Base-by-base conservation (phyloP, 495 filamentous ascomycete species). In the Aspergillus haitiensis region DNA sequence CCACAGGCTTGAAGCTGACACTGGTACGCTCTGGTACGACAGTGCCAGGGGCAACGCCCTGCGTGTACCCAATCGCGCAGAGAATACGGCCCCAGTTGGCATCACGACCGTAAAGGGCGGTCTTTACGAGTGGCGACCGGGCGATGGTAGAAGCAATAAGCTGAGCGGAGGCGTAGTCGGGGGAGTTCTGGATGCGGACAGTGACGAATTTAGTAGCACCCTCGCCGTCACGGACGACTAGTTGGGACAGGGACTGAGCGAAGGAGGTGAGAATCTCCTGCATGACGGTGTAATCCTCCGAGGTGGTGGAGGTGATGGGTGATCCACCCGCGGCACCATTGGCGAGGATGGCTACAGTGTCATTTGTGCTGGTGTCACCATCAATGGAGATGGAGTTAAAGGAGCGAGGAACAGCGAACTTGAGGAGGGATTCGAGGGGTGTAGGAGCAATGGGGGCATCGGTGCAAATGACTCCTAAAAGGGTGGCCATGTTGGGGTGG, bases 331-430 rank as follows among this genome's bases (percentile, higher is more conserved):
- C 93, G 15, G 92, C 93, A 48, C 94, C 95, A 72, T 99, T 99
- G 59, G 94, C 92, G 7, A 99, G 84, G 37, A 99, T 75, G 1
- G 92, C 92, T 52, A 99, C 81, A 3, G 94, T 98, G 78, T 99
- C 94, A 80, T 98, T 99, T 31, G 94, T 98, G 65, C 86, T 91
- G 6, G 93, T 98, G 75, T 97, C 93, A 56, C 94, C 94, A 74
- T 99, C 94, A 55, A 99, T 88, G 63, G 88, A 93, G 69, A 99
- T 98, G 67, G 90, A 89, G 81, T 99, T 98, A 83, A 99, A 99
- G 6, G 89, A 93, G 56, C 87, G 84, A 61, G 89, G 85, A 35
- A 90, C 87, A 50, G 94, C 88, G 68, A 85, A 78, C 48, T 82
- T 87, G 59, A 98, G 87, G 16, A 92, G 77, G 0, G 77, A 70